These are phyloP conservation scores for Termitomyces sp. DNA, from an alignment of 768 basidiomycete species.

Conservation along the genomic window DNA sequence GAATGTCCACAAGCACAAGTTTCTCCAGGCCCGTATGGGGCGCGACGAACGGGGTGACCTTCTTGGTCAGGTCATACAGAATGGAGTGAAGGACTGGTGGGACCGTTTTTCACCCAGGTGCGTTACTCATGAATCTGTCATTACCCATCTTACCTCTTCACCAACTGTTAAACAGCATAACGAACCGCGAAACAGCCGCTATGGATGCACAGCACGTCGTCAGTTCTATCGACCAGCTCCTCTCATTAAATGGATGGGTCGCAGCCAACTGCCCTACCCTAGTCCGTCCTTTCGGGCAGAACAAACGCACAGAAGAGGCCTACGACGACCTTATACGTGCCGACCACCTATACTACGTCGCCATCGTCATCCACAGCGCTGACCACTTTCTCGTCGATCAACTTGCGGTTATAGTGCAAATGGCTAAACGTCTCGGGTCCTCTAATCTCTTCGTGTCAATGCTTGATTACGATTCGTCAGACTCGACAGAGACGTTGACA, in stretches of 20 bases:
- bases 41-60: slow-evolving; percentile 82
- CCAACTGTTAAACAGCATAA: slow-evolving; percentile 48
- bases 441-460: slow-evolving; percentile 94
- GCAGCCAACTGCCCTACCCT: slow-evolving; percentile 93
- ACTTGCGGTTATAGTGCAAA: slow-evolving; percentile 94
- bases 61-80: slow-evolving; percentile 65
- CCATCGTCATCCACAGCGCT: slow-evolving; percentile 93
- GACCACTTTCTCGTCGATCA: slow-evolving; percentile 99
- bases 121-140: slow-evolving; percentile 24
- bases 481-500: slow-evolving; percentile 90
- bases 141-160: not conserved
- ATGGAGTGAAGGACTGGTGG: slow-evolving; percentile 89
- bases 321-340: slow-evolving; percentile 86
- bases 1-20: slow-evolving; percentile 84
- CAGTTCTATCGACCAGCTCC: slow-evolving; percentile 84
- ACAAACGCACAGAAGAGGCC: slow-evolving; percentile 67
- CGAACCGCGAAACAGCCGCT: slow-evolving; percentile 76
- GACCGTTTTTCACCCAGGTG: slow-evolving; percentile 89
- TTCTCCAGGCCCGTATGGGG: slow-evolving; percentile 84
- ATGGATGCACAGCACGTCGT: slow-evolving; percentile 89
- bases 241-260: slow-evolving; percentile 98
- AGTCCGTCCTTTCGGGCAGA: slow-evolving; percentile 91
- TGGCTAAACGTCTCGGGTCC: slow-evolving; percentile 86
- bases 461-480: slow-evolving; percentile 94
- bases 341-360: slow-evolving; percentile 89